phyloP scores from a whole-genome alignment of 1,284 basidiomycete species.

The Moesziomyces antarcticus region DNA sequence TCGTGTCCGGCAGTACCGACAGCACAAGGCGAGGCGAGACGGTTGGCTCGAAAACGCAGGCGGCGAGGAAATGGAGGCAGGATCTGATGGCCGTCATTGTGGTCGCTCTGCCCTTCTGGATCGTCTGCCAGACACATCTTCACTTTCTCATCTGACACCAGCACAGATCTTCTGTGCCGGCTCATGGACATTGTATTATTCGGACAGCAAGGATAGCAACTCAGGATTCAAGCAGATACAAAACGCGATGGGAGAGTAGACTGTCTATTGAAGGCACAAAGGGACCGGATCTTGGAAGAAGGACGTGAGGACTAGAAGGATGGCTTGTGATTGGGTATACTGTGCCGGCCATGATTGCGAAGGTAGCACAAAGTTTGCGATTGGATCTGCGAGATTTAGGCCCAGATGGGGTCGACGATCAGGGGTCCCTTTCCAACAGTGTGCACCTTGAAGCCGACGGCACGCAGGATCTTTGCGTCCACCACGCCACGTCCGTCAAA shows the following conservation, averaged over 20 bases:
- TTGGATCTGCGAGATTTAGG: constrained; percentile 3
- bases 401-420: constrained; percentile 65
- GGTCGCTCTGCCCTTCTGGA: constrained; percentile 48
- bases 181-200: constrained; percentile 1
- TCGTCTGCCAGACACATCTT: constrained; percentile 40
- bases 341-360: neutral
- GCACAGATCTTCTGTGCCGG: too few species aligned
- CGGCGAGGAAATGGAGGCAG: constrained; percentile 12
- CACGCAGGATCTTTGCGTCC: constrained; percentile 79
- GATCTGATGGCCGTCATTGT: constrained; percentile 35
- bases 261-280: neutral
- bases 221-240: too few species aligned
- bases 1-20: neutral
- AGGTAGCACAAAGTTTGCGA: neutral
- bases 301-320: too few species aligned
- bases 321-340: neutral
- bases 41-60: neutral
- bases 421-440: constrained; percentile 68
- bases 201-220: too few species aligned
- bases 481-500: constrained; percentile 91
- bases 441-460: constrained; percentile 90
- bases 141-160: constrained; percentile 26
- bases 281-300: neutral
- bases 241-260: neutral
- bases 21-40: neutral